Conservation (phyloP, 441 rosid species). For the Croton laevigatus region DNA sequence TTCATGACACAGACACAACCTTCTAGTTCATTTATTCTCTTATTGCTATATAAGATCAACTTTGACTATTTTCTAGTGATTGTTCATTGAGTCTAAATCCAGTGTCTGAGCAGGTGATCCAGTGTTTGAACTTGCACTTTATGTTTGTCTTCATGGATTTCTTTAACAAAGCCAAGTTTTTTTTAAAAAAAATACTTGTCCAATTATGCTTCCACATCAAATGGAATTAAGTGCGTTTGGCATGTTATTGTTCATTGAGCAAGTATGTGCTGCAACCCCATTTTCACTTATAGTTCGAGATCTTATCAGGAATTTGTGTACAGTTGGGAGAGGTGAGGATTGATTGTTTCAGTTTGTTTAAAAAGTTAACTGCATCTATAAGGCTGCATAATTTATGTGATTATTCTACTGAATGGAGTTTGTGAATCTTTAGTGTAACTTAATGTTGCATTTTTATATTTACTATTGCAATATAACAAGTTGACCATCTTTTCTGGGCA, state of each 20-base stretch:
- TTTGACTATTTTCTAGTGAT: neutral
- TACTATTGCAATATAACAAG: neutral
- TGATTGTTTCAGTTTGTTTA: neutral
- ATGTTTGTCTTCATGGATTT: neutral
- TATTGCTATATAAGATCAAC: neutral
- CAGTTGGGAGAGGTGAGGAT: neutral
- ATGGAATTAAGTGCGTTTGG: neutral
- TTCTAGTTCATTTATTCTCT: neutral
- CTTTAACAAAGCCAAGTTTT: neutral
- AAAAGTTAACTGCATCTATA: neutral
- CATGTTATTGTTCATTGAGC: neutral
- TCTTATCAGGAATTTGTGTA: neutral
- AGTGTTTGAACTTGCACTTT: neutral
- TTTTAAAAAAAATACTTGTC: neutral
- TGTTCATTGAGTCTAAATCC: too few species aligned
- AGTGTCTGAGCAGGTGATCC: neutral
- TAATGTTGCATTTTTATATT: slow-evolving; percentile 6
- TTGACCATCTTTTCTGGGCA: neutral
- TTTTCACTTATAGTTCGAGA: neutral
- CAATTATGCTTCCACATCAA: neutral
- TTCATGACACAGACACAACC: neutral
- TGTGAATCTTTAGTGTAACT: neutral
- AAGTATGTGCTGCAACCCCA: neutral
- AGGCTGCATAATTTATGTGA: neutral
- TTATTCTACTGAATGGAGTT: neutral